Percentiles rank a stretch among this genome's conserved stretches.
phyloP scores from a whole-genome alignment of 75 land plant genomes.

The Isoetes taiwanensis region DNA sequence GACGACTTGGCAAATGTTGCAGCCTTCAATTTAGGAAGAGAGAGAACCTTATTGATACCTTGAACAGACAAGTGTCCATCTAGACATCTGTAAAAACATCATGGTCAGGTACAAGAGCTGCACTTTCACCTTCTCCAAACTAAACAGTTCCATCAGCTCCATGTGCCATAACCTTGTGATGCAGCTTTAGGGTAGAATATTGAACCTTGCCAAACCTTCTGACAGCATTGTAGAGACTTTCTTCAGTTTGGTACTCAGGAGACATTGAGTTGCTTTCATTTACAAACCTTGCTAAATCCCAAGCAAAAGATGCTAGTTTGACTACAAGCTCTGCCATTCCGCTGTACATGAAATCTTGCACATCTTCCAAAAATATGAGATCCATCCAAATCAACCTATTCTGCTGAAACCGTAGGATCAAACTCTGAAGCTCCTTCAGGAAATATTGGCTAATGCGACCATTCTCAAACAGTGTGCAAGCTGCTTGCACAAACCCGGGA shows the following conservation, averaged over 20 bases:
- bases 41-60: not conserved
- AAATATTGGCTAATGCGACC: not conserved
- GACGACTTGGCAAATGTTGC: no score
- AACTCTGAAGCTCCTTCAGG: not conserved
- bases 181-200: not conserved
- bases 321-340: slow-evolving; percentile 3
- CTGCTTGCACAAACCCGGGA: not conserved
- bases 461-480: not conserved
- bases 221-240: slow-evolving; percentile 1
- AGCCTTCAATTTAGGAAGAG: no score
- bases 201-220: slow-evolving; percentile 5
- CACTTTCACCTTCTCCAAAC: slow-evolving; percentile 4
- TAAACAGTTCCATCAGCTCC: not conserved
- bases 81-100: not conserved
- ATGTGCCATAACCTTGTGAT: not conserved
- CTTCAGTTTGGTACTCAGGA: slow-evolving; percentile 3
- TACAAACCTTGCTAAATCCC: not conserved
- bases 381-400: not conserved
- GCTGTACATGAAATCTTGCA: not conserved
- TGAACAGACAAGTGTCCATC: not conserved
- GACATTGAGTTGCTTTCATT: not conserved
- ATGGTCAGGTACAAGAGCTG: not conserved
- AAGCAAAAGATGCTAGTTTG: not conserved
- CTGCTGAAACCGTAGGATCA: not conserved
- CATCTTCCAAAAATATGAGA: not conserved